These are phyloP conservation scores for Firmiana major DNA, from an alignment of 345 rosid species.

Conservation along the genomic window DNA sequence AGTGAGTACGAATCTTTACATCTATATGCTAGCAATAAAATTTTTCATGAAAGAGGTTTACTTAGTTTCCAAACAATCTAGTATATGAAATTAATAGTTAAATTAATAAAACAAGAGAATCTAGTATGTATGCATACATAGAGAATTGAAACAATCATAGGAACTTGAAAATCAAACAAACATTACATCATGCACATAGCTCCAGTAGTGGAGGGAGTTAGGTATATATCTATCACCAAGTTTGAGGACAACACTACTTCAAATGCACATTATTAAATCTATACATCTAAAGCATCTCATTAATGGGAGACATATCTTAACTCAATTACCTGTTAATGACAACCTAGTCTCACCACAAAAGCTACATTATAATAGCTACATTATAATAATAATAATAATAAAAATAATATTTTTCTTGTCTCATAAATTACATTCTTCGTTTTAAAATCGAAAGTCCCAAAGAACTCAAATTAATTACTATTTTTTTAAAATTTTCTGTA, in stretches of 20 bases:
- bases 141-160: not conserved
- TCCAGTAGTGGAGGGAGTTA: slow-evolving; percentile 8
- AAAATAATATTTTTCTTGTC: no score
- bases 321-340: not conserved
- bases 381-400: no score
- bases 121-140: not conserved
- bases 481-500: not conserved
- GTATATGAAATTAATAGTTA: not conserved
- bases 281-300: not conserved
- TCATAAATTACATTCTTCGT: no score
- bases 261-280: not conserved
- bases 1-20: no score
- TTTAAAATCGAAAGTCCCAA: no score
- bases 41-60: not conserved
- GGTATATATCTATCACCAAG: not conserved
- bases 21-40: no score
- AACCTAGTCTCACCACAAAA: not conserved
- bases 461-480: no score
- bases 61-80: not conserved
- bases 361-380: not conserved
- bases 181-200: not conserved
- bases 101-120: not conserved
- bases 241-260: not conserved
- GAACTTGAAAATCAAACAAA: not conserved
- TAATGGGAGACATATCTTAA: not conserved